A percentile compares a stretch with the other conserved stretches of the same genome.
Conservation (phyloP, 179 eudicot species). For the Camellia oleifera region DNA sequence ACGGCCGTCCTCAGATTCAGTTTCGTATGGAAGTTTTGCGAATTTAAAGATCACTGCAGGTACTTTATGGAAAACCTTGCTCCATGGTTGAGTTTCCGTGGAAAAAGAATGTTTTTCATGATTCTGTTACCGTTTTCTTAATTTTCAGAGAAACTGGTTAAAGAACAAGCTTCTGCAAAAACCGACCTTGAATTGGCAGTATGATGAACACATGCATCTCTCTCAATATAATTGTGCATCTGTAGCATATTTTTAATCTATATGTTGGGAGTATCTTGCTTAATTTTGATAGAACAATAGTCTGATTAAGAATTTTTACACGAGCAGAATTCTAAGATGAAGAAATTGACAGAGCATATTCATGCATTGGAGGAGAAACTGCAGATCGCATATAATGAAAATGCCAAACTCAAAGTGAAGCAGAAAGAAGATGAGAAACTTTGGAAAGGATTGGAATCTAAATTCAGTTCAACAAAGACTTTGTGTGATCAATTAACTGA, state of each 20-base stretch:
- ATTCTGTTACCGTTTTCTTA: constrained; percentile 15
- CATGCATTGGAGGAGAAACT: constrained; percentile 69
- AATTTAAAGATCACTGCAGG: constrained; percentile 92
- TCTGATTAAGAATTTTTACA: constrained; percentile 12
- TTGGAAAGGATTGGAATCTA: constrained; percentile 88
- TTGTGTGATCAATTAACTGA: constrained; percentile 81
- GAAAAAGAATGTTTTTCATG: not conserved
- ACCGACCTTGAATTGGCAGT: constrained; percentile 85
- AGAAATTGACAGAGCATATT: constrained; percentile 69
- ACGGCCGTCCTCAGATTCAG: constrained; percentile 51
- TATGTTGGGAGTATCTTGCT: constrained; percentile 7
- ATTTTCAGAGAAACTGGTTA: constrained; percentile 69
- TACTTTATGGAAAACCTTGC: constrained; percentile 17
- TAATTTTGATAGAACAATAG: not conserved
- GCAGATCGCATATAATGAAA: constrained; percentile 75
- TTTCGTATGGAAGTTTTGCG: constrained; percentile 70
- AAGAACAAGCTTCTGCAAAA: constrained; percentile 77
- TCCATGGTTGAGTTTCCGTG: not conserved
- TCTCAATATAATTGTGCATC: constrained; percentile 1
- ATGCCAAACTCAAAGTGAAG: constrained; percentile 83
- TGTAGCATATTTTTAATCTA: not conserved
- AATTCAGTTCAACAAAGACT: constrained; percentile 76
- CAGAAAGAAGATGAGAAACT: constrained; percentile 90
- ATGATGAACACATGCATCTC: constrained; percentile 14
- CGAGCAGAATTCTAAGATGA: constrained; percentile 74